A percentile compares a stretch with the other conserved stretches of the same genome.
These are phyloP conservation scores for Chaetomium tenue DNA, from an alignment of 495 filamentous ascomycete species.

Conservation along the genomic window DNA sequence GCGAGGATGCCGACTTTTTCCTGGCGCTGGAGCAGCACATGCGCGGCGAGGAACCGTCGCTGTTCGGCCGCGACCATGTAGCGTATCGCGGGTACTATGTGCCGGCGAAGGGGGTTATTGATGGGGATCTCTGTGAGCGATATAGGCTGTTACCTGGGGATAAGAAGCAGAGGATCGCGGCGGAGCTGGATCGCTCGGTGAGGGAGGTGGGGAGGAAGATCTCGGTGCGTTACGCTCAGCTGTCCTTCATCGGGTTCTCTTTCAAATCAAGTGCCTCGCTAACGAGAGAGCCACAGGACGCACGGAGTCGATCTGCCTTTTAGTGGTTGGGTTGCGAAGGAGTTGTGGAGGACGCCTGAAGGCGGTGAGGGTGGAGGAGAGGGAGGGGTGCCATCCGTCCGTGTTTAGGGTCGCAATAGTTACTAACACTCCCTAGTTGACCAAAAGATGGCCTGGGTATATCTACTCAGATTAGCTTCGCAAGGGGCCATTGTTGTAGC, in stretches of 20 bases:
- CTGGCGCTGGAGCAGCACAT: conserved; percentile 84
- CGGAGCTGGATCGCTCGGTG: not conserved
- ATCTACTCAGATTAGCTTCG: too few relatives aligned
- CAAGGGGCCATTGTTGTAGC: too few relatives aligned
- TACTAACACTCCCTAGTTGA: too few relatives aligned
- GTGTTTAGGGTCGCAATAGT: too few relatives aligned
- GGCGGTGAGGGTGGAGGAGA: too few relatives aligned
- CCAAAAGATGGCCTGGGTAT: too few relatives aligned
- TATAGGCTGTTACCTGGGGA: conserved; percentile 48
- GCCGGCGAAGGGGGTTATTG: conserved; percentile 94
- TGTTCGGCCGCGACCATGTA: not conserved
- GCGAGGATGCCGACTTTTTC: conserved; percentile 96
- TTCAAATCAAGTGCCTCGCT: not conserved
- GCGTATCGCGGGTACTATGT: conserved; percentile 94
- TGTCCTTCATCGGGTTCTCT: not conserved
- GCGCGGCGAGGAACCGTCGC: conserved; percentile 74
- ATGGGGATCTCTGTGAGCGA: conserved; percentile 94
- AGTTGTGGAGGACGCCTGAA: too few relatives aligned
- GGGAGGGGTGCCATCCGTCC: too few relatives aligned
- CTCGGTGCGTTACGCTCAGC: not conserved
- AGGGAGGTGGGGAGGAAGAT: conserved; percentile 2
- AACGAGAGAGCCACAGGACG: not conserved
- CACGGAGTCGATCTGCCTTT: not conserved
- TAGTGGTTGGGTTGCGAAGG: not conserved
- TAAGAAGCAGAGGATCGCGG: not conserved